Evolutionary conservation across 169 alveolate genomes (phyloP).

Genomic region (Plasmodium vivax): DNA sequence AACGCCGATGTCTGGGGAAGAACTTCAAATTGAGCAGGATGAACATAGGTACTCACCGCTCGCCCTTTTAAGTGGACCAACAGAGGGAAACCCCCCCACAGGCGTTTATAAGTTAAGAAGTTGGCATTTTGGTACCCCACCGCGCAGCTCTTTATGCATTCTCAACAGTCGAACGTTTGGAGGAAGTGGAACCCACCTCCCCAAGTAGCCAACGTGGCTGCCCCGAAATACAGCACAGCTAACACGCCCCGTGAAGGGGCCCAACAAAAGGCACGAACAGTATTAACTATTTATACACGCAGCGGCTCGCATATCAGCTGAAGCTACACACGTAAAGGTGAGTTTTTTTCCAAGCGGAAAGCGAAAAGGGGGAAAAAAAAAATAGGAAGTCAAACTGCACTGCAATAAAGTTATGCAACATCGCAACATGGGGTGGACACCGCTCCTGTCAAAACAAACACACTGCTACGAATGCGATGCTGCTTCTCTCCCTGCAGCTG

Average conservation of each 20-base stretch:
- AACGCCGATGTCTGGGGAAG: background rate
- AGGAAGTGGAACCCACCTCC: background rate
- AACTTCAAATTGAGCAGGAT: background rate
- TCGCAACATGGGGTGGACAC: background rate
- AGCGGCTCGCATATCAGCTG: background rate
- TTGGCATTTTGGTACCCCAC: background rate
- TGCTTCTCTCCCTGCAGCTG: background rate
- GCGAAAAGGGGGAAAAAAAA: background rate
- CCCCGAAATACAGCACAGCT: background rate
- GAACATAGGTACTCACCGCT: background rate
- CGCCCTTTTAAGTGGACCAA: background rate
- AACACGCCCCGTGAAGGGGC: background rate
- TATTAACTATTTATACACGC: background rate
- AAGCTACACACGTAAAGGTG: background rate
- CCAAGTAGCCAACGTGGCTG: background rate
- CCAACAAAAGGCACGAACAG: background rate
- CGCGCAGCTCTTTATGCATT: no score
- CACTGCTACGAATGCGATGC: background rate
- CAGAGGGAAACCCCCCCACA: background rate
- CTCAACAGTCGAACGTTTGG: background rate
- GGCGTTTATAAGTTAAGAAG: background rate
- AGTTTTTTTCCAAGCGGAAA: background rate
- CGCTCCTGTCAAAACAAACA: background rate
- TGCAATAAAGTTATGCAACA: background rate
- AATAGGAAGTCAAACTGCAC: background rate